Evolutionary conservation across 2,329 filamentous ascomycete species (phyloP).

Genomic region (Diaporthe sp.): DNA sequence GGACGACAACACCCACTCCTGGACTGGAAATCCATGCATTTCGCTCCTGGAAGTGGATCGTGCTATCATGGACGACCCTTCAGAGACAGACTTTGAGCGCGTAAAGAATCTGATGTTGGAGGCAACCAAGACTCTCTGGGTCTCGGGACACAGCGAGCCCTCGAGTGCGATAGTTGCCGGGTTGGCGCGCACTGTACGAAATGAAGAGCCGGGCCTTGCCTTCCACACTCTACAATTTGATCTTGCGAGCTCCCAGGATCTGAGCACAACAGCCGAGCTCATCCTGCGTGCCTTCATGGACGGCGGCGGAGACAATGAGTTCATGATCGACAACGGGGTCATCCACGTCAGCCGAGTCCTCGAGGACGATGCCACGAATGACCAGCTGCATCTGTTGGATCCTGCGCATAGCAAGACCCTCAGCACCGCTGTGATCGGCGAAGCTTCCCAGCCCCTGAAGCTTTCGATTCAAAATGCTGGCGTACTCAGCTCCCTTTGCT

Average conservation of each 20-base stretch:
- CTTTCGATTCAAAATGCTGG: slow-evolving; percentile 5
- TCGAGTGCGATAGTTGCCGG: background rate
- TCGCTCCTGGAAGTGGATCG: background rate
- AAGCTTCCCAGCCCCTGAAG: background rate
- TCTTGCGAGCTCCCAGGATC: background rate
- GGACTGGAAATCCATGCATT: background rate
- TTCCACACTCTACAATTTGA: background rate
- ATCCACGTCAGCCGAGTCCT: background rate
- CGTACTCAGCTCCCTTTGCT: background rate
- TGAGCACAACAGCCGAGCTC: background rate
- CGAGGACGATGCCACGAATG: background rate
- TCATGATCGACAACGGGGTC: background rate
- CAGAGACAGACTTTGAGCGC: background rate
- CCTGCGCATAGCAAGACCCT: background rate
- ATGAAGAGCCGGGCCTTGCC: background rate
- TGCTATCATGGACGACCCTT: background rate
- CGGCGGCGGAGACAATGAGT: background rate
- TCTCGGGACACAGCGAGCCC: background rate
- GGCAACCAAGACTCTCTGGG: background rate
- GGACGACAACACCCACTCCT: background rate
- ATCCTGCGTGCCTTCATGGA: background rate
- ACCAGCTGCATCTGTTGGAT: background rate
- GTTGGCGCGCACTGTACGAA: background rate
- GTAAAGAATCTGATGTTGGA: background rate
- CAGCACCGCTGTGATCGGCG: background rate